Evolutionary conservation across 805 yeast species (phyloP).

Genomic region (Wickerhamiella parazyma): DNA sequence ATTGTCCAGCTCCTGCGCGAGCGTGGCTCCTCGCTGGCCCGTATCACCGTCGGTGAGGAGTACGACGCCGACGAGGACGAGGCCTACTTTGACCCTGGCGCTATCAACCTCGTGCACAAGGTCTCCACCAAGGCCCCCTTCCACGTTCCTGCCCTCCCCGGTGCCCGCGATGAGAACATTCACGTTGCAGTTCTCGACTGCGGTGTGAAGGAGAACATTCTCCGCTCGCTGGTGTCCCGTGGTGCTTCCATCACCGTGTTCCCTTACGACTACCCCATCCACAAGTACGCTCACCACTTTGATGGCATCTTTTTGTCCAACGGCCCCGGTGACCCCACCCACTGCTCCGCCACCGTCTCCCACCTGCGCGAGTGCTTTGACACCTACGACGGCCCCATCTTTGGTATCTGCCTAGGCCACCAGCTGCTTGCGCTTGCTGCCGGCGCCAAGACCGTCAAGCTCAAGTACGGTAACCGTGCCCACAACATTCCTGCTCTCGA

Average conservation of each 20-base stretch:
- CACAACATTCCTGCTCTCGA: constrained; percentile 96
- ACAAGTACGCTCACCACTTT: constrained; percentile 77
- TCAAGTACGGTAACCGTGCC: constrained; percentile 97
- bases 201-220: constrained; percentile 95
- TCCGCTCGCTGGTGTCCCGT: constrained; percentile 84
- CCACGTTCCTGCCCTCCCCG: constrained; percentile 53
- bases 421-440: constrained; percentile 90
- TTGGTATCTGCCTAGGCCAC: constrained; percentile 97
- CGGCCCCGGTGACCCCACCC: constrained; percentile 97
- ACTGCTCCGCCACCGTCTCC: constrained; percentile 64
- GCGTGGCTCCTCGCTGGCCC: constrained; percentile 87
- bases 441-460: constrained; percentile 83
- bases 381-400: constrained; percentile 64
- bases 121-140: constrained; percentile 94
- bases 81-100: constrained; percentile 81
- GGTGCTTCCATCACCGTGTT: constrained; percentile 94
- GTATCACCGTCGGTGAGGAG: constrained; percentile 79
- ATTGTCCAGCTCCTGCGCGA: constrained; percentile 88
- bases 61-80: constrained; percentile 87
- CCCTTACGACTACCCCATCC: constrained; percentile 91
- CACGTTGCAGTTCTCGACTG: constrained; percentile 94
- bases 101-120: constrained; percentile 77
- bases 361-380: constrained; percentile 62
- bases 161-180: constrained; percentile 36
- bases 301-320: constrained; percentile 92